Base-by-base conservation (phyloP, 164 flowering plant species). In the Piper betle region DNA sequence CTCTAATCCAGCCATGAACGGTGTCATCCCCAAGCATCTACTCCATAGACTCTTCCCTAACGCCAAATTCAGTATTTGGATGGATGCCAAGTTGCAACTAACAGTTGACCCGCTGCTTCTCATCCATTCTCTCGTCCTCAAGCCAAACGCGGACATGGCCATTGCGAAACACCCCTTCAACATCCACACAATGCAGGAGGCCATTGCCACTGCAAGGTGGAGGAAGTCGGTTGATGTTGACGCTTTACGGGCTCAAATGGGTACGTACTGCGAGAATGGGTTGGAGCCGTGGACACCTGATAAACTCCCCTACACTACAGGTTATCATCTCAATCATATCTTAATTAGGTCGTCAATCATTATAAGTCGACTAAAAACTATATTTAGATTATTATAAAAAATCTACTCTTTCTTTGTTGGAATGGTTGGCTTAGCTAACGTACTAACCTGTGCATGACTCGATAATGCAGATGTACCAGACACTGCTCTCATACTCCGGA, bases 171-270 rank as follows among this genome's bases (percentile, higher is more conserved):
- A 94, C 64, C 99, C 99, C 0, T 78, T 58, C 62, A 88, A 68
- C 52, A 57, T 82, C 50, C 90, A 93, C 62, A 85, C 97, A 0
- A 82, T 94, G 89, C 96, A 94, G 67, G 99, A 94, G 66, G 93
- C 96, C 4, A 78, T 87, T 80, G 97, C 99, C 0, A 94, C 99
- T 39, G 92, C 95, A 19, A 81, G 97, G 71, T 94, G 99, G 99
- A 86, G 80, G 79, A 91, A 90, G 70, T 88, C 91, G 99, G 65
- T 72, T 73, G 83, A 94, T 72, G 73, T 88, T 12, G 79, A 76
- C 56, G 73, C 72, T 0, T 73, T 94, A 78, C 80, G 58, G 75
- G 57, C 4, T 54, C 99, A 94, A 69, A 94, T 94, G 89, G 97
- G 85, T 79, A 80, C 84, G 0, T 90, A 94, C 66, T 94, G 99